Conservation (phyloP, 1,284 basidiomycete genomes). For the Ustilago cynodontis region DNA sequence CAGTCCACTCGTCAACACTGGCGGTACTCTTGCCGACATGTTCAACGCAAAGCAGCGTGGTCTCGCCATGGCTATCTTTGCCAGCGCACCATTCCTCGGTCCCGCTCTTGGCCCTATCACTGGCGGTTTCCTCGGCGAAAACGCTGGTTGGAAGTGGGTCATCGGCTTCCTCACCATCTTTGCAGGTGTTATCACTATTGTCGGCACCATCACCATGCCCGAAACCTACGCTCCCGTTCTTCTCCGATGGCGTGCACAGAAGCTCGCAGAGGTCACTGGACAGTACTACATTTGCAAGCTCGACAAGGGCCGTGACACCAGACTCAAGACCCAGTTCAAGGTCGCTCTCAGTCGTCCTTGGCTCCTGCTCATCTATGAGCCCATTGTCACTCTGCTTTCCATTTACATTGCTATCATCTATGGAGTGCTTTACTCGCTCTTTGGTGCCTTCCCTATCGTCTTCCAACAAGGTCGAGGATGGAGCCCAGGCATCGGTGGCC, state of each 20-base stretch:
- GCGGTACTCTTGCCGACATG: constrained; percentile 74
- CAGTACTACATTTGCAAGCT: constrained; percentile 60
- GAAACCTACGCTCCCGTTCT: constrained; percentile 75
- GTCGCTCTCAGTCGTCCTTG: constrained; percentile 62
- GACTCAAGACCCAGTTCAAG: constrained; percentile 57
- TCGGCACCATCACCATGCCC: constrained; percentile 78
- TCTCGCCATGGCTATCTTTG: constrained; percentile 79
- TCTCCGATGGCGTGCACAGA: constrained; percentile 57
- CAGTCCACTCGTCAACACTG: constrained; percentile 72
- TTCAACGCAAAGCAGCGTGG: constrained; percentile 80
- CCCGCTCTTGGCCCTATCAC: constrained; percentile 72
- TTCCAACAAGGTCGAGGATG: constrained; percentile 64
- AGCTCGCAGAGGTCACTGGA: constrained; percentile 59
- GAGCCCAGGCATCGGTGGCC: constrained; percentile 61
- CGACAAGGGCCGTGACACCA: constrained; percentile 58
- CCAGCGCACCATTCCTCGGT: constrained; percentile 81
- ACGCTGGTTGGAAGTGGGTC: constrained; percentile 77
- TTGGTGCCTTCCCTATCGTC: constrained; percentile 69
- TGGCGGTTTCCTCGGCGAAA: constrained; percentile 72
- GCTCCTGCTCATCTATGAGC: constrained; percentile 76
- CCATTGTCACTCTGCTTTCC: constrained; percentile 81
- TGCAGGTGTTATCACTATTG: constrained; percentile 72
- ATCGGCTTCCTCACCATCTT: constrained; percentile 82
- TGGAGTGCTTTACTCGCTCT: constrained; percentile 69
- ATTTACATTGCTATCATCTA: constrained; percentile 83